phyloP scores from a whole-genome alignment of 2,329 filamentous ascomycete species.

The Penicillium sclerotiorum region DNA sequence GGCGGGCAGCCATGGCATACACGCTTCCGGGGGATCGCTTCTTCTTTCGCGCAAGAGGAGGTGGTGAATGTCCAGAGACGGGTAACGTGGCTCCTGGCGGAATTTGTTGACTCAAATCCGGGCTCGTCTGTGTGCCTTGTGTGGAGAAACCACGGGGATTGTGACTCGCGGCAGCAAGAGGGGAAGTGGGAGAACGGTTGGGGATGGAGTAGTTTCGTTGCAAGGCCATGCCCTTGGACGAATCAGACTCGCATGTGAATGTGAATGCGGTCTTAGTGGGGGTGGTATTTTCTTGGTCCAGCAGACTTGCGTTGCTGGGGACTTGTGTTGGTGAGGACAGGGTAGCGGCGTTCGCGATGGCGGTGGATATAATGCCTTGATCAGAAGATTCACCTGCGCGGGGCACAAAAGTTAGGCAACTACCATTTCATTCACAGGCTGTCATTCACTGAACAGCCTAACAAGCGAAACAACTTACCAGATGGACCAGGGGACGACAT shows the following conservation, averaged over 20 bases:
- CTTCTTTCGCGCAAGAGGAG: constrained; percentile 62
- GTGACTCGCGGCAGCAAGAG: constrained; percentile 36
- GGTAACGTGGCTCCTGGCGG: constrained; percentile 29
- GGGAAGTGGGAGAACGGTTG: constrained; percentile 36
- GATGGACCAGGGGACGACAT: constrained; percentile 45
- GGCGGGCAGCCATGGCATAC: constrained; percentile 72
- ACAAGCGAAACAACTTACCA: constrained; percentile 31
- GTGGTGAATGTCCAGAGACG: constrained; percentile 44
- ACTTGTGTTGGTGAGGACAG: constrained; percentile 62
- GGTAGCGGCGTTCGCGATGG: constrained; percentile 85
- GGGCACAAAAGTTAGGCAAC: neutral
- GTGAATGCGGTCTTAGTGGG: constrained; percentile 88
- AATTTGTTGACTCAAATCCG: constrained; percentile 48
- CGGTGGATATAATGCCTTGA: constrained; percentile 86
- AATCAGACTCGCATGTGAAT: constrained; percentile 91
- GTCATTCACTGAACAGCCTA: neutral
- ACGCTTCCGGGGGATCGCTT: constrained; percentile 70
- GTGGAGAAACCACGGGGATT: constrained; percentile 49
- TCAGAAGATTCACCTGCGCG: constrained; percentile 46
- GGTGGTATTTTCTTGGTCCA: constrained; percentile 69
- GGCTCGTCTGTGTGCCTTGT: constrained; percentile 60
- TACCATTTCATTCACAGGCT: neutral
- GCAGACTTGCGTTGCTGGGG: constrained; percentile 76
- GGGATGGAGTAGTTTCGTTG: constrained; percentile 56
- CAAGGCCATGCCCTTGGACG: constrained; percentile 76